phyloP scores from a whole-genome alignment of 2,329 filamentous ascomycete species.

The Coleophoma crateriformis region DNA sequence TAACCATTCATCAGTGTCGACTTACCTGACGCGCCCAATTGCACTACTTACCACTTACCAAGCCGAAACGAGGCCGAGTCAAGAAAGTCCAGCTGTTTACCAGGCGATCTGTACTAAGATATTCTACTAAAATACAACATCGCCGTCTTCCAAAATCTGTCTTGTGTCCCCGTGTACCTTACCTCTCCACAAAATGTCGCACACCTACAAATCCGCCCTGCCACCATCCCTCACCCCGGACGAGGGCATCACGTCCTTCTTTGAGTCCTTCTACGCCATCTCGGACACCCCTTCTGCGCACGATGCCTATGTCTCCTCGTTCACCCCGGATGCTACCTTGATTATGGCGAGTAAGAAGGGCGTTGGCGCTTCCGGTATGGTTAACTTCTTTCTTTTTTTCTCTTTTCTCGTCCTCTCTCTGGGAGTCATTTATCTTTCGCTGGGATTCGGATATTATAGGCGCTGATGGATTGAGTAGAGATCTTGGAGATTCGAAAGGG shows the following conservation, averaged over 20 bases:
- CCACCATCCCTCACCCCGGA: slow-evolving; percentile 32
- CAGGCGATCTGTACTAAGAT: too few species aligned
- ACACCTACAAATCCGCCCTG: slow-evolving; percentile 1
- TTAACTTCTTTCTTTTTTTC: neutral
- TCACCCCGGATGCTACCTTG: slow-evolving; percentile 41
- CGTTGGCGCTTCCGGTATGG: slow-evolving; percentile 37
- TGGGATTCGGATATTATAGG: too few species aligned
- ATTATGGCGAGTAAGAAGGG: slow-evolving; percentile 45
- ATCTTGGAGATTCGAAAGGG: neutral
- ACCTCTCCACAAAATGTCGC: too few species aligned
- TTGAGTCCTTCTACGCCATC: slow-evolving; percentile 63
- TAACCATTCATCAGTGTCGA: too few species aligned
- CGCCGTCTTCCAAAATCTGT: too few species aligned
- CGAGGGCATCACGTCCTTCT: slow-evolving; percentile 56
- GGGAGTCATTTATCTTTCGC: neutral
- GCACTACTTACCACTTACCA: too few species aligned
- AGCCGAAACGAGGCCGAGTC: too few species aligned
- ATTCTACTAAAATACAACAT: too few species aligned
- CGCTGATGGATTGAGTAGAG: neutral
- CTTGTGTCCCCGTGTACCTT: too few species aligned
- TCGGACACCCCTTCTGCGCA: slow-evolving; percentile 38
- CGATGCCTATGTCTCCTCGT: slow-evolving; percentile 39
- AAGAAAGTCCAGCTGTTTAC: too few species aligned
- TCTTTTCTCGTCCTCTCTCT: neutral
- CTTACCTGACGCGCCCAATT: too few species aligned